Percentiles rank a stretch among this genome's conserved stretches.
These are phyloP conservation scores for Berberis thunbergii DNA, from an alignment of 164 flowering plant genomes.

Conservation along the genomic window DNA sequence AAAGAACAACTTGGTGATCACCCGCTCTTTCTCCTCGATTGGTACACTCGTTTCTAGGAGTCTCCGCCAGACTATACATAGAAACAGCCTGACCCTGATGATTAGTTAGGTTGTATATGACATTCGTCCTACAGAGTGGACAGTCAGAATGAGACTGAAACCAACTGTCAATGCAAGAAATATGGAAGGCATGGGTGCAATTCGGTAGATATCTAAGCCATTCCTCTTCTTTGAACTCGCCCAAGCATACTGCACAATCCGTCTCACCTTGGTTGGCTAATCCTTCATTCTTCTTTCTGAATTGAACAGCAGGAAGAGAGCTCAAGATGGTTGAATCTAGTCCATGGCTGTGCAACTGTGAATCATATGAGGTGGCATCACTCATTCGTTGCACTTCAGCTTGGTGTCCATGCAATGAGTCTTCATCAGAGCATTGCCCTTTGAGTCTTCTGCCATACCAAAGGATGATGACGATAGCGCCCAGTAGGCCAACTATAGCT, in stretches of 20 bases:
- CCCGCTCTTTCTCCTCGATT: background rate
- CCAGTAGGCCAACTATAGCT: conserved; percentile 15
- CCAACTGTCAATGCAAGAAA: conserved; percentile 38
- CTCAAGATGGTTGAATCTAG: conserved; percentile 18
- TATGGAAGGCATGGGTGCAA: conserved; percentile 30
- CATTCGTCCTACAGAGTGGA: conserved; percentile 27
- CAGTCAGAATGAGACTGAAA: conserved; percentile 28
- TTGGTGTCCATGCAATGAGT: conserved; percentile 7
- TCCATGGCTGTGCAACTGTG: conserved; percentile 26
- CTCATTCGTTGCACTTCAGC: conserved; percentile 15
- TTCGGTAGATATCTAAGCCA: conserved; percentile 24
- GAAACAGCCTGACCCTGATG: background rate
- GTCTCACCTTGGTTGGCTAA: conserved; percentile 2
- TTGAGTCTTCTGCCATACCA: conserved; percentile 22
- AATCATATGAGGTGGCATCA: conserved; percentile 20
- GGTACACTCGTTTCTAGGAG: conserved; percentile 4
- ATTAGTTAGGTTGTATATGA: conserved; percentile 1
- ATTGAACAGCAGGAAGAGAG: conserved; percentile 32
- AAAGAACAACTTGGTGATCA: conserved; percentile 1
- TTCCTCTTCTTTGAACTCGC: conserved; percentile 32
- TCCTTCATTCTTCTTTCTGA: conserved; percentile 21
- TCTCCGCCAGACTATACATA: background rate
- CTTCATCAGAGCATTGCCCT: conserved; percentile 6
- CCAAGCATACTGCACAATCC: conserved; percentile 34
- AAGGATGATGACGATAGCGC: conserved; percentile 21